Conservation (phyloP, 163 green algal genomes). For the Volvox carteri region DNA sequence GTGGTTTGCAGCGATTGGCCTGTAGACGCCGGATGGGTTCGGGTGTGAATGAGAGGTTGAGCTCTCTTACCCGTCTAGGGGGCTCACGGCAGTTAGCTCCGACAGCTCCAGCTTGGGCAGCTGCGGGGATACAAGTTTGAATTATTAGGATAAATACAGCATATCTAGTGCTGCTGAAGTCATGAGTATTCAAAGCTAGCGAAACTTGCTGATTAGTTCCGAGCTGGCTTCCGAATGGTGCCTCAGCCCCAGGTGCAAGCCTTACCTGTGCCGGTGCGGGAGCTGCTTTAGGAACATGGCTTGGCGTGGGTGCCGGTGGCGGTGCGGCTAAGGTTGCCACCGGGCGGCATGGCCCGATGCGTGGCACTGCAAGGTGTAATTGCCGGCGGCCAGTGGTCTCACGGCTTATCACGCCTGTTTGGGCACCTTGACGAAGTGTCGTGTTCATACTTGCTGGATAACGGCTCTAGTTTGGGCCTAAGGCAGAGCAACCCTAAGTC, state of each 20-base stretch:
- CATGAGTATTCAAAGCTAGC: no score
- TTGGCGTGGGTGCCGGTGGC: slow-evolving; percentile 11
- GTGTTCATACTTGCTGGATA: slow-evolving; percentile 40
- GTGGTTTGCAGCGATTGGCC: no score
- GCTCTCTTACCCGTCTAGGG: slow-evolving; percentile 88
- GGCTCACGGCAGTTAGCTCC: slow-evolving; percentile 93
- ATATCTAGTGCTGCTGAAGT: no score
- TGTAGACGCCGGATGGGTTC: no score
- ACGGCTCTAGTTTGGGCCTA: neutral
- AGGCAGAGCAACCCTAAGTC: slow-evolving; percentile 24
- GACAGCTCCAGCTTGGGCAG: slow-evolving; percentile 82
- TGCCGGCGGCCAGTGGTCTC: slow-evolving; percentile 33
- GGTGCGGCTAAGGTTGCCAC: slow-evolving; percentile 38
- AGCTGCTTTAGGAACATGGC: slow-evolving; percentile 9
- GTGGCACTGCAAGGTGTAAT: slow-evolving; percentile 12
- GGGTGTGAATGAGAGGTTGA: no score
- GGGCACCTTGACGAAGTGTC: neutral
- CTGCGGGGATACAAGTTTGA: no score
- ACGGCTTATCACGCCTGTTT: slow-evolving; percentile 17
- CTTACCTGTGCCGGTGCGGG: slow-evolving; percentile 1
- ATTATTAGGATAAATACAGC: no score
- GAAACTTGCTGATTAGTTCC: no score
- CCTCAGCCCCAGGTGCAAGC: neutral
- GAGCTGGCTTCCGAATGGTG: no score
- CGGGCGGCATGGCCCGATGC: slow-evolving; percentile 30